These are phyloP conservation scores for Eimeria maxima DNA, from an alignment of 169 alveolate species.

Conservation along the genomic window DNA sequence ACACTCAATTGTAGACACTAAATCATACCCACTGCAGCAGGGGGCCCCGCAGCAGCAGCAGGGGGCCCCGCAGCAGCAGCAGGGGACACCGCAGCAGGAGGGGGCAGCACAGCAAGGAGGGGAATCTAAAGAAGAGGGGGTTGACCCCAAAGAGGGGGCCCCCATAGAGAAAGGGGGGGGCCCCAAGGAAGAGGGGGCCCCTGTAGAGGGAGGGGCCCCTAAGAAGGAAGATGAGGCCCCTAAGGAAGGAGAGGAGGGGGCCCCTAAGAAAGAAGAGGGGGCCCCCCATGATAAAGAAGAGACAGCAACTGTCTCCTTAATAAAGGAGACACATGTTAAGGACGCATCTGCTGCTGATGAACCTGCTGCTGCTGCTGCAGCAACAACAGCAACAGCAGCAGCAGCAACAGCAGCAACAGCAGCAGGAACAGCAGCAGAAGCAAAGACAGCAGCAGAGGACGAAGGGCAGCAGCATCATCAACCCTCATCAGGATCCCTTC, in stretches of 20 bases:
- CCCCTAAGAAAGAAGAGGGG: too few relatives aligned
- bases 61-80: not conserved
- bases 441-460: not conserved
- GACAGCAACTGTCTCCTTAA: not conserved
- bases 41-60: not conserved
- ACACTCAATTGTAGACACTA: not conserved
- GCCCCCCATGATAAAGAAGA: too few relatives aligned
- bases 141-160: not conserved
- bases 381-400: conserved; percentile 25
- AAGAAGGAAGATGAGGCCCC: too few relatives aligned
- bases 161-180: not conserved
- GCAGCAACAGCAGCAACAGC: conserved; percentile 29
- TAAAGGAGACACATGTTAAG: not conserved
- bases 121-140: conserved; percentile 7
- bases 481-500: not conserved
- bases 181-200: not conserved
- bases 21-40: not conserved
- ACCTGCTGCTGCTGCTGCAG: conserved; percentile 1
- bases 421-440: not conserved
- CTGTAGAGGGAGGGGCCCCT: too few relatives aligned
- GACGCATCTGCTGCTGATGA: not conserved
- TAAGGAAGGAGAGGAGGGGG: too few relatives aligned
- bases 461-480: not conserved
- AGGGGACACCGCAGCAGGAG: conserved; percentile 19
- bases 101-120: not conserved